Evolutionary conservation across 148 eudicot species (phyloP).

Genomic region (Polygonum maritimum): DNA sequence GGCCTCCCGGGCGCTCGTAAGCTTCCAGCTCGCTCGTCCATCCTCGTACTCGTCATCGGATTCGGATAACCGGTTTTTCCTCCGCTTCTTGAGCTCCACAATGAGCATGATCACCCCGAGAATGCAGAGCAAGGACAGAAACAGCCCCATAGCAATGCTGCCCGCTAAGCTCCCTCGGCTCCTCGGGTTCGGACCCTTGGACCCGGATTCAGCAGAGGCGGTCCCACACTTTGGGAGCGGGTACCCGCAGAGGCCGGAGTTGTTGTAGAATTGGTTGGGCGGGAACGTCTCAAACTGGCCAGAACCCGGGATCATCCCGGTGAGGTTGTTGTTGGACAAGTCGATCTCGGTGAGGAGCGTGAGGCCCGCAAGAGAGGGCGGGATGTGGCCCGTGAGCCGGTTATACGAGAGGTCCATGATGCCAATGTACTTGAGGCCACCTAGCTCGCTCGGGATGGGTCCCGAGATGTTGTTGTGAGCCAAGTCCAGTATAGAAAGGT

Average conservation of each 20-base stretch:
- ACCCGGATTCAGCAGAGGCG: conserved; percentile 2
- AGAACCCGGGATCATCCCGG: conserved; percentile 62
- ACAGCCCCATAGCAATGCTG: conserved; percentile 69
- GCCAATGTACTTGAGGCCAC: conserved; percentile 46
- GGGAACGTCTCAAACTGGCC: conserved; percentile 79
- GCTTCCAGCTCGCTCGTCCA: conserved; percentile 51
- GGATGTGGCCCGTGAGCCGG: conserved; percentile 52
- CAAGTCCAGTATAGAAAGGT: conserved; percentile 54
- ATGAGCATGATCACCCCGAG: conserved; percentile 49
- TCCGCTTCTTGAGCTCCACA: conserved; percentile 55
- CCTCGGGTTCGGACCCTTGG: conserved; percentile 26
- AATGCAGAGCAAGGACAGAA: conserved; percentile 66
- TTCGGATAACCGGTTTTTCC: conserved; percentile 40
- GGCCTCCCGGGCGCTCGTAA: conserved; percentile 62
- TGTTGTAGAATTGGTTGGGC: conserved; percentile 43
- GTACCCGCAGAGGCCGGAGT: conserved; percentile 78
- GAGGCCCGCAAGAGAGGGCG: conserved; percentile 44
- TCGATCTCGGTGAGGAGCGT: conserved; percentile 50
- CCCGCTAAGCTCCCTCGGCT: conserved; percentile 60
- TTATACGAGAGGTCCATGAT: conserved; percentile 71
- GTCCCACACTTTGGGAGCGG: conserved; percentile 47
- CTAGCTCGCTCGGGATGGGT: conserved; percentile 54
- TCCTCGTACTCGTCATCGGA: conserved; percentile 48
- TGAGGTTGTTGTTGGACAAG: conserved; percentile 55
- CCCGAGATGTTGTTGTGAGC: conserved; percentile 78